A percentile compares a stretch with the other conserved stretches of the same genome.
Evolutionary conservation across 176 grass and related monocot species (phyloP).

Genomic region (Eragrostis curvula): DNA sequence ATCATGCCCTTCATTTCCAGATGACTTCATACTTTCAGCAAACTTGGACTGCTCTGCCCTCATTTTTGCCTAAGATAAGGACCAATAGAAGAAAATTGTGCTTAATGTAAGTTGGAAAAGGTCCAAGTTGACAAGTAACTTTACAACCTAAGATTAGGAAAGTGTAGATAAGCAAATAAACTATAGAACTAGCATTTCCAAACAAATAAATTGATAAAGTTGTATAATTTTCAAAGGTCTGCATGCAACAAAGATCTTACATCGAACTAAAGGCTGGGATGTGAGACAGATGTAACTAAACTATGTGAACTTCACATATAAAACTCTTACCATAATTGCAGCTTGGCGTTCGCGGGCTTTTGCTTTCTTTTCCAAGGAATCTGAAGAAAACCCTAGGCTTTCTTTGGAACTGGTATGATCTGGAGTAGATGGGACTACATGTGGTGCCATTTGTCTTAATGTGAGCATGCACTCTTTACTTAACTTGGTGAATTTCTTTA

Average conservation of each 20-base stretch:
- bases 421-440: conserved; percentile 52
- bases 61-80: conserved; percentile 82
- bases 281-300: conserved; percentile 1
- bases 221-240: background rate
- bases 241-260: background rate
- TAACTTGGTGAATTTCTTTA: conserved; percentile 87
- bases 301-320: background rate
- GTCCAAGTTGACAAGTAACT: conserved; percentile 3
- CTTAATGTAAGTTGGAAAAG: conserved; percentile 20
- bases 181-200: background rate
- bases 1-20: conserved; percentile 49
- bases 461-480: conserved; percentile 60
- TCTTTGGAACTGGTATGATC: conserved; percentile 39
- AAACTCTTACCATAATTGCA: conserved; percentile 82
- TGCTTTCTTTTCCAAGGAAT: conserved; percentile 70
- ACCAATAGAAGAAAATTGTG: conserved; percentile 21
- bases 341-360: conserved; percentile 89
- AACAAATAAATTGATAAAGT: conserved; percentile 7
- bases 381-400: conserved; percentile 56
- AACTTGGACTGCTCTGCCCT: conserved; percentile 94
- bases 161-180: conserved; percentile 15
- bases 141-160: background rate
- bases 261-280: conserved; percentile 17
- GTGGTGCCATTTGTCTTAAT: conserved; percentile 72
- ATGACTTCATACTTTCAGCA: conserved; percentile 69